Evolutionary conservation across 768 basidiomycete species (phyloP).

Genomic region (Obba rivulosa): DNA sequence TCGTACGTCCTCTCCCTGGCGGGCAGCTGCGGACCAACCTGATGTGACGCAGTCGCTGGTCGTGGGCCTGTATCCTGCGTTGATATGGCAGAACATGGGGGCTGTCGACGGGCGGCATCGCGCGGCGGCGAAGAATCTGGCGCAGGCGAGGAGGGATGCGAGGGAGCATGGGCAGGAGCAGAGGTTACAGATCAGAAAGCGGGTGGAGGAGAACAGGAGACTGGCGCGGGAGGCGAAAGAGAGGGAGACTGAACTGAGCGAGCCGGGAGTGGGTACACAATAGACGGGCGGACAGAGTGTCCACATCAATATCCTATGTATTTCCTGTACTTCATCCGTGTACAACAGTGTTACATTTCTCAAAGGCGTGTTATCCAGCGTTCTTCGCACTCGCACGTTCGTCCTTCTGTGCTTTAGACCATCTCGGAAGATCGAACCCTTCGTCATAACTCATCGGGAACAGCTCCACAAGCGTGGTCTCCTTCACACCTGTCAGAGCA

Average conservation of each 20-base stretch:
- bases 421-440: too few relatives aligned
- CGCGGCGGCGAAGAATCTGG: constrained; percentile 51
- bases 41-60: constrained; percentile 37
- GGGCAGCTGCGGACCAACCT: too few relatives aligned
- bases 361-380: too few relatives aligned
- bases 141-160: constrained; percentile 54
- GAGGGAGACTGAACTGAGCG: background rate
- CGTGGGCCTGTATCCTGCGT: constrained; percentile 38
- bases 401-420: too few relatives aligned
- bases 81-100: constrained; percentile 29
- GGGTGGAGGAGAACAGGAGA: constrained; percentile 35
- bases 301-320: too few relatives aligned
- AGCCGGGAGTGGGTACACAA: background rate
- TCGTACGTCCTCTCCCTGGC: constrained; percentile 41
- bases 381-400: too few relatives aligned
- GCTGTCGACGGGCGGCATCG: constrained; percentile 41
- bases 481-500: constrained; percentile 38
- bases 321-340: too few relatives aligned
- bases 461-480: constrained; percentile 64
- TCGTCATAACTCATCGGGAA: constrained; percentile 38
- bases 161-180: constrained; percentile 49
- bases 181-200: constrained; percentile 43
- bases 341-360: too few relatives aligned
- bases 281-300: too few relatives aligned
- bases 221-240: constrained; percentile 2